phyloP scores from a whole-genome alignment of 1,284 basidiomycete genomes.

The Fomitopsis schrenkii region DNA sequence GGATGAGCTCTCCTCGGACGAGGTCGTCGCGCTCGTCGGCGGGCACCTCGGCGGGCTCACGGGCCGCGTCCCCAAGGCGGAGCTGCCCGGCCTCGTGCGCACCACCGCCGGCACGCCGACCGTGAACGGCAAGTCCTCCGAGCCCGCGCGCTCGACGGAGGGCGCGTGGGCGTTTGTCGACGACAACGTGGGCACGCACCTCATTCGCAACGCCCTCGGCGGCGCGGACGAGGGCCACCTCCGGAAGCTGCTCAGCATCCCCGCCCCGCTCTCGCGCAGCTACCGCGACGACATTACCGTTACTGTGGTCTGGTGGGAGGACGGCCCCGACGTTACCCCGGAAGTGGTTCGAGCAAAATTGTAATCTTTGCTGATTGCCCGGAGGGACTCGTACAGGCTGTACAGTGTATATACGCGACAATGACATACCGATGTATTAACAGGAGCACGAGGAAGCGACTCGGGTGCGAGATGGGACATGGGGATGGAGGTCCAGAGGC shows the following conservation, averaged over 20 bases:
- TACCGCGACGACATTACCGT: constrained; percentile 89
- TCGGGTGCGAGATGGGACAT: not conserved
- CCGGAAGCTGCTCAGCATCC: constrained; percentile 79
- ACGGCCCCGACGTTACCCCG: constrained; percentile 34
- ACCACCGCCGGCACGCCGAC: constrained; percentile 49
- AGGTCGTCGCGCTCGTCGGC: constrained; percentile 88
- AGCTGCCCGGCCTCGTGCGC: constrained; percentile 50
- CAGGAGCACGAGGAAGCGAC: not conserved
- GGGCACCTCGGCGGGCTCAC: constrained; percentile 76
- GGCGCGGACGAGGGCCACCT: constrained; percentile 74
- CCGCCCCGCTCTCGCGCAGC: constrained; percentile 74
- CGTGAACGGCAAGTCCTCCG: constrained; percentile 56
- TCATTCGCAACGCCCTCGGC: constrained; percentile 93
- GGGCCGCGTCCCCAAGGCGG: constrained; percentile 55
- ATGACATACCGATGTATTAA: not conserved
- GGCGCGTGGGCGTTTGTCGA: constrained; percentile 84
- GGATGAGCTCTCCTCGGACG: constrained; percentile 94
- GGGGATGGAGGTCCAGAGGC: not conserved
- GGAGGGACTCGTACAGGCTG: constrained; percentile 20
- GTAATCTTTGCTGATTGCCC: constrained; percentile 18
- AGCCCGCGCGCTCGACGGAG: constrained; percentile 35
- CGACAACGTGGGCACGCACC: constrained; percentile 83
- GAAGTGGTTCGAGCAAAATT: constrained; percentile 35
- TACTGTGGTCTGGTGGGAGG: constrained; percentile 85
- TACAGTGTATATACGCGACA: constrained; percentile 20